Evolutionary conservation across 2,329 filamentous ascomycete genomes (phyloP), one percentile per base, ranked within the genome.

Genomic region (Penicillium thymicola): DNA sequence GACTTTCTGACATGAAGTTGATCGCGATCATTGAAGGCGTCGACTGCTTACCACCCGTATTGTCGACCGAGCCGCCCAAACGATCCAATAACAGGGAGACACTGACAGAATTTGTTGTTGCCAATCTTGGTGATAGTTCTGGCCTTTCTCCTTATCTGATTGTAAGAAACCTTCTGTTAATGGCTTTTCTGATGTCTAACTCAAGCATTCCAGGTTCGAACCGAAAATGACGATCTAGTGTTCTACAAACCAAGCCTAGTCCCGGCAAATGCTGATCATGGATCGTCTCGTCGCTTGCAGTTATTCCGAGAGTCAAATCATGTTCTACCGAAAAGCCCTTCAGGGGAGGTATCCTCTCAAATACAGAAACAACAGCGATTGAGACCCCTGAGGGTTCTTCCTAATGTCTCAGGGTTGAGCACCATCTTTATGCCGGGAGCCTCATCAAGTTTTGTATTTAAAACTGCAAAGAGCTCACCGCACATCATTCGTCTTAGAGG

Each of bases 371-470:
- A 63, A 27, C 63, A 59, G 57, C 70, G 78, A 51, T 70, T 74
- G 46, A 79, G 70, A 45, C 72, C 76, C 21, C 72, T 82, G 64
- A 76, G 78, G 49, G 67, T 71, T 41, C 66, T 82, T 23, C 59
- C 66, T 14, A 66, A 79, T 59, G 56, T 97, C n/a, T 85, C 82
- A 30, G 90, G 91, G 3, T 92, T 92, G 71, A 88, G 85, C 67
- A 84, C 89, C 1, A 87, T 97, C 1, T 94, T 96, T 68, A 81
- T 97, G 48, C 87, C 91, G 0, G 92, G 93, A 0, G 75, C 82
- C 4, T 90, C 90, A 0, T 89, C 93, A 0, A 87, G 86, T 56
- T 92, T 97, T 70, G 77, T 99, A 43, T 72, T 97, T 42, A 95
- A 90, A 67, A 90, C 90, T 46, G 84, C 90, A 36, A 89, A 90